Percentiles rank a stretch among this genome's conserved stretches.
Conservation (phyloP, 805 yeast species). For the Candida yuanshanica region DNA sequence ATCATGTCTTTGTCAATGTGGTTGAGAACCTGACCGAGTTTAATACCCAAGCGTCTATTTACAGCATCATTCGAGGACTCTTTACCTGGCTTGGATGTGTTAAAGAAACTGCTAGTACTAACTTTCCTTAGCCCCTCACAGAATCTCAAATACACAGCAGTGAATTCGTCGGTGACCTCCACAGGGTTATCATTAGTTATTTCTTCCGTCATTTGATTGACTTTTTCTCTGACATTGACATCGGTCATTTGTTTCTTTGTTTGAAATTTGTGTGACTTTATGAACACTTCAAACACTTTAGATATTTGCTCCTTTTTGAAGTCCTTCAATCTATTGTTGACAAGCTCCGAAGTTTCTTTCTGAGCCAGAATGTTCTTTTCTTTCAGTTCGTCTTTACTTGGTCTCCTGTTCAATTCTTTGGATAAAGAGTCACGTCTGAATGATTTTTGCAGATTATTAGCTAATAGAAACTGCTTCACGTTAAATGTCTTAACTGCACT, state of each 20-base stretch:
- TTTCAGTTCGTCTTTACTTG: conserved; percentile 14
- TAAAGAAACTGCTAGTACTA: background rate
- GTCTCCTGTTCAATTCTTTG: conserved; percentile 17
- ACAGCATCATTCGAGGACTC: background rate
- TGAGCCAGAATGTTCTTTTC: conserved; percentile 14
- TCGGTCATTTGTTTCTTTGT: background rate
- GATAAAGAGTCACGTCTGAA: conserved; percentile 15
- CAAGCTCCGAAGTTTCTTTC: conserved; percentile 5
- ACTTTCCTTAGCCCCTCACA: conserved; percentile 1
- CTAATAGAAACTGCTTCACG: conserved; percentile 3
- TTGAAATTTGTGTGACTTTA: conserved; percentile 15
- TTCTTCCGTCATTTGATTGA: background rate
- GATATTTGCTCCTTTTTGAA: conserved; percentile 14
- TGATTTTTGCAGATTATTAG: conserved; percentile 10
- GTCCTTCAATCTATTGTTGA: conserved; percentile 8
- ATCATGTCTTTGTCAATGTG: conserved; percentile 5
- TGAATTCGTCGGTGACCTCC: conserved; percentile 7
- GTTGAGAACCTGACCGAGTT: conserved; percentile 5
- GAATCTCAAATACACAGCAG: conserved; percentile 3
- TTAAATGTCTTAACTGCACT: conserved; percentile 2
- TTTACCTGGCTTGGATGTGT: background rate
- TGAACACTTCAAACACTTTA: conserved; percentile 11
- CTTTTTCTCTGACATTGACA: background rate
- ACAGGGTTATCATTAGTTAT: background rate
- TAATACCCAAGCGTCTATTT: background rate